Evolutionary conservation across 2,329 filamentous ascomycete genomes (phyloP).

Genomic region (Apiospora marii): DNA sequence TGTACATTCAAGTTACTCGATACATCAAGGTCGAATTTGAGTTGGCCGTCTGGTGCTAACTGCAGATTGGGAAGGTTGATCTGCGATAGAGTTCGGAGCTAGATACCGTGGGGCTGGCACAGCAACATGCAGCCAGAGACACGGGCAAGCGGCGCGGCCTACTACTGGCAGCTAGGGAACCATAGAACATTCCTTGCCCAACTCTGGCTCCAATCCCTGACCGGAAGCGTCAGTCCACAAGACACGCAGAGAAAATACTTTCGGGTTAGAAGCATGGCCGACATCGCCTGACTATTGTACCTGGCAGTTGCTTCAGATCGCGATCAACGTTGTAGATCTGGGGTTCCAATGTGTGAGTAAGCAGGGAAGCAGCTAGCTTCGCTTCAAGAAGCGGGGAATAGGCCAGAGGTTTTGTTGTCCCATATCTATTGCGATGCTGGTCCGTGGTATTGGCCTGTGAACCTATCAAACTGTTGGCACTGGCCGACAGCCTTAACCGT

Average conservation of each 20-base stretch:
- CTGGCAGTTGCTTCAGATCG: constrained; percentile 15
- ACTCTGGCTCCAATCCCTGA: background rate
- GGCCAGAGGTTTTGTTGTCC: background rate
- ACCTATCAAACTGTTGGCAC: background rate
- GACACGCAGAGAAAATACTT: background rate
- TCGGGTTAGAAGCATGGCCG: background rate
- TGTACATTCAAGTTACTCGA: background rate
- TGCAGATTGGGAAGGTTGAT: constrained; percentile 9
- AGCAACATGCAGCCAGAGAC: constrained; percentile 12
- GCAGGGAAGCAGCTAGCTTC: constrained; percentile 5
- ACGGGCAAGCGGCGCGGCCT: background rate
- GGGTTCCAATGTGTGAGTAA: background rate
- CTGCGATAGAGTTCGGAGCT: constrained; percentile 21
- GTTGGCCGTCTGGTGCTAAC: background rate
- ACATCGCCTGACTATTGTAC: constrained; percentile 7
- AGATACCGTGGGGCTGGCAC: constrained; percentile 20
- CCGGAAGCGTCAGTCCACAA: background rate
- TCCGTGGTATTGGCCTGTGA: background rate
- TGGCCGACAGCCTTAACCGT: constrained; percentile 12
- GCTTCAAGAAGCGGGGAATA: constrained; percentile 6
- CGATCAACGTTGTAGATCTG: constrained; percentile 16
- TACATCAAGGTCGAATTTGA: constrained; percentile 2
- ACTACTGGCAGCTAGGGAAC: background rate
- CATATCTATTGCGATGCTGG: background rate
- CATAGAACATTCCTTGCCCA: constrained; percentile 6